phyloP scores from a whole-genome alignment of 768 basidiomycete species.

The Kwoniella dendrophila region DNA sequence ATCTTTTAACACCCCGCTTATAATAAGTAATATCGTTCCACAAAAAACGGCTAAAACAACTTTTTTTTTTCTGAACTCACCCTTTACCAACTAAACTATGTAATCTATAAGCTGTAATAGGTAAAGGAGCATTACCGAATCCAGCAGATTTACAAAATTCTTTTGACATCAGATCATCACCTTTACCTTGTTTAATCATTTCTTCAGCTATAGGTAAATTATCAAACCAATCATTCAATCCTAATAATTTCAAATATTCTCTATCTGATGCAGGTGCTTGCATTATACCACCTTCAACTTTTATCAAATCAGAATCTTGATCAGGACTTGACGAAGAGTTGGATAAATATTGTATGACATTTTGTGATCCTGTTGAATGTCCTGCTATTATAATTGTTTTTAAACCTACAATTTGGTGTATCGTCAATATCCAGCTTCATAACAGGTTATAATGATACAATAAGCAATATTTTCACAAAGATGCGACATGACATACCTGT shows the following conservation, averaged over 20 bases:
- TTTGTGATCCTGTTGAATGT: conserved; percentile 54
- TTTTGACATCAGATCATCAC: conserved; percentile 36
- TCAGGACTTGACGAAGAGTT: conserved; percentile 9
- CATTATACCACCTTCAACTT: conserved; percentile 52
- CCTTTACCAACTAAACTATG: conserved; percentile 43
- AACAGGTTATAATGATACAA: not conserved
- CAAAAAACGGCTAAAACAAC: not conserved
- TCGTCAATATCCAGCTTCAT: not conserved
- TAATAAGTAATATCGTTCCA: not conserved
- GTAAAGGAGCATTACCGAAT: conserved; percentile 23
- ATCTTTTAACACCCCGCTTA: not conserved
- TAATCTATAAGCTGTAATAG: conserved; percentile 43
- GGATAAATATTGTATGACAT: conserved; percentile 49
- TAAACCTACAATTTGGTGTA: conserved; percentile 26
- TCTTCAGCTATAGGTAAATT: conserved; percentile 28
- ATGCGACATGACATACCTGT: conserved; percentile 32
- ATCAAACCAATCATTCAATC: conserved; percentile 13
- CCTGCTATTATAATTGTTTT: conserved; percentile 50
- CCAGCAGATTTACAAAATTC: conserved; percentile 23
- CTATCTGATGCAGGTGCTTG: conserved; percentile 55
- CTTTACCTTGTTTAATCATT: conserved; percentile 40
- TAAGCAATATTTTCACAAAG: not conserved
- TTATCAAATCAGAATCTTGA: conserved; percentile 4
- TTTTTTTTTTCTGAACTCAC: no score
- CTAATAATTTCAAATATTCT: conserved; percentile 26